phyloP scores from a whole-genome alignment of 257 asterid genomes.

The Solanum chmielewskii region DNA sequence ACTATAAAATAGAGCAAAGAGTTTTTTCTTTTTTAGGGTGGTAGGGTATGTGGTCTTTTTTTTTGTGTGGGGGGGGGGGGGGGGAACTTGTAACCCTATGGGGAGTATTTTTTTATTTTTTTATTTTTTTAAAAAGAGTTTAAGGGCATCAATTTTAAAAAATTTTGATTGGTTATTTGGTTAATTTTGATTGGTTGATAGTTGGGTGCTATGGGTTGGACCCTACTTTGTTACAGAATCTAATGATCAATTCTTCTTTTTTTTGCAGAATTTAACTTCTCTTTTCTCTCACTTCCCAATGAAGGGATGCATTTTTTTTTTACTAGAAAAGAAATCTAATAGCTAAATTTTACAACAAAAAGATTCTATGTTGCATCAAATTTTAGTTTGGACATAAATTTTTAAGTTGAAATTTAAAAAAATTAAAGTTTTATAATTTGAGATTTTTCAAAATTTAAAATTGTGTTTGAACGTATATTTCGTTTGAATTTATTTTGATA shows the following conservation, averaged over 20 bases:
- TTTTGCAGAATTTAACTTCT: neutral
- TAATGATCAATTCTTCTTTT: neutral
- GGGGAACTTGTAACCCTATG: neutral
- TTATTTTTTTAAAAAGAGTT: neutral
- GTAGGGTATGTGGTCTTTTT: neutral
- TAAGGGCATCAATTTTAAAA: neutral
- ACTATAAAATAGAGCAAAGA: neutral
- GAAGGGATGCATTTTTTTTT: neutral
- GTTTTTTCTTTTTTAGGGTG: neutral
- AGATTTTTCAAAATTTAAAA: too few species aligned
- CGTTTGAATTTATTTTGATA: neutral
- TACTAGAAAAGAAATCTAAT: neutral
- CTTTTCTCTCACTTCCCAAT: neutral
- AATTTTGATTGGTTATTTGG: neutral
- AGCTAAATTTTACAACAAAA: neutral
- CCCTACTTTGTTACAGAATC: neutral
- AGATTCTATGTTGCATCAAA: neutral
- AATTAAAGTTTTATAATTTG: too few species aligned
- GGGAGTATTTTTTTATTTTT: neutral
- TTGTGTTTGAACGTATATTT: too few species aligned
- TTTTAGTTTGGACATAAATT: neutral
- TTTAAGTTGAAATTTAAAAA: too few species aligned
- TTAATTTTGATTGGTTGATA: neutral
- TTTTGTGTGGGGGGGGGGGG: rapidly evolving
- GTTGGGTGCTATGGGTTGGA: neutral